These are phyloP conservation scores for Pestalotiopsis sp. DNA, from an alignment of 2,329 filamentous ascomycete species.

Conservation along the genomic window DNA sequence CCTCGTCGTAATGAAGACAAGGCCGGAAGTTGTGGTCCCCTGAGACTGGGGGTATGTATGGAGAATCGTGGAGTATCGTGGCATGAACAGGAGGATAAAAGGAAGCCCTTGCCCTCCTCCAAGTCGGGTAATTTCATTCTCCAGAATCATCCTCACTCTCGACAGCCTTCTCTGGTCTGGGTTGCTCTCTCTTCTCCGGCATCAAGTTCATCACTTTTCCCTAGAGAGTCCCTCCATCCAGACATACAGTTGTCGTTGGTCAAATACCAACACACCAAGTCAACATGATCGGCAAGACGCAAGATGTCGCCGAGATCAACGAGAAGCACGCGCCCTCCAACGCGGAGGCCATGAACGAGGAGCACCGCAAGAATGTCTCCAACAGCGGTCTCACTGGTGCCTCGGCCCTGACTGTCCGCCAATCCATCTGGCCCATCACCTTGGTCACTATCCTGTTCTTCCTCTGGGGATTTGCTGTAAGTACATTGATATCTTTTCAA, in stretches of 20 bases:
- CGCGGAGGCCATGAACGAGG: background rate
- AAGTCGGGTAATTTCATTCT: background rate
- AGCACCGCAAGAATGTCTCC: slow-evolving; percentile 5
- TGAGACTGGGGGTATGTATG: background rate
- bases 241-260: background rate
- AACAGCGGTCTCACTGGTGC: slow-evolving; percentile 8
- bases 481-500: background rate
- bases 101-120: background rate
- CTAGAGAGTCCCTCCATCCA: background rate
- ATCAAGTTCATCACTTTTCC: background rate
- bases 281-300: slow-evolving; percentile 6
- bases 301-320: slow-evolving; percentile 5
- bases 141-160: background rate
- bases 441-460: slow-evolving; percentile 15
- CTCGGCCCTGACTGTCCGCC: slow-evolving; percentile 6
- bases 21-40: background rate
- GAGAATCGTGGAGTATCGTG: background rate
- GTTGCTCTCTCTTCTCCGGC: background rate
- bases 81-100: slow-evolving; percentile 2
- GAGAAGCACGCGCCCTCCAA: slow-evolving; percentile 2
- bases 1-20: slow-evolving; percentile 6
- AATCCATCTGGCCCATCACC: slow-evolving; percentile 5
- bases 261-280: background rate
- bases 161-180: background rate
- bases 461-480: slow-evolving; percentile 14